A percentile compares a stretch with the other conserved stretches of the same genome.
These are phyloP conservation scores for Astrocystis sublimbata DNA, from an alignment of 495 filamentous ascomycete genomes.

Conservation along the genomic window DNA sequence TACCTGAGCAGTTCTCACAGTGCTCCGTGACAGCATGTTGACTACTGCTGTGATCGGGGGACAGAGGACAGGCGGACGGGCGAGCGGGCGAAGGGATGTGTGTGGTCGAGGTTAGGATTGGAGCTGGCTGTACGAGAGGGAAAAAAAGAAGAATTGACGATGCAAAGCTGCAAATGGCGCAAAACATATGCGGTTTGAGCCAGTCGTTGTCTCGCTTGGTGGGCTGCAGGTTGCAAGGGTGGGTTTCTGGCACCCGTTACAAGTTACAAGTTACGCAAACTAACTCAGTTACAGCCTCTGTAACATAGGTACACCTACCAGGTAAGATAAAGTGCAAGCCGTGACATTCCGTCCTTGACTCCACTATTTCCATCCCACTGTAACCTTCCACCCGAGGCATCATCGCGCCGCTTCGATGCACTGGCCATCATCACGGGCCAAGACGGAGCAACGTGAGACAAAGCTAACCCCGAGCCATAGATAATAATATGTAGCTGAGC, in stretches of 20 bases:
- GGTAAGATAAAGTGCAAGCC: too few species aligned
- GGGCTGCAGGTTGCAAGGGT: constrained; percentile 2
- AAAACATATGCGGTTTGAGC: constrained; percentile 25
- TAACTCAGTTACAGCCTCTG: too few species aligned
- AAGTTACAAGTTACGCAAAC: too few species aligned
- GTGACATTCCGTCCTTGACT: constrained; percentile 36
- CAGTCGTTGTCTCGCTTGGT: constrained; percentile 19
- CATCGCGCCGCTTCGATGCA: not conserved
- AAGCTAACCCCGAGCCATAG: not conserved
- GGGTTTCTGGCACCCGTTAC: not conserved
- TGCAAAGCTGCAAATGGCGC: constrained; percentile 34
- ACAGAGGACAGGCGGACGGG: constrained; percentile 12
- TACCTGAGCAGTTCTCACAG: constrained; percentile 52
- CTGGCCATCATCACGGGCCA: not conserved
- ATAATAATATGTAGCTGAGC: not conserved
- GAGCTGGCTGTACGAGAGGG: constrained; percentile 7
- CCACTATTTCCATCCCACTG: not conserved
- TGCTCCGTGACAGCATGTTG: constrained; percentile 63
- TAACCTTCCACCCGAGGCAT: constrained; percentile 12
- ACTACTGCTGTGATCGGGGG: not conserved
- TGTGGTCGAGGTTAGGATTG: constrained; percentile 4
- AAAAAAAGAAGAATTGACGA: constrained; percentile 17
- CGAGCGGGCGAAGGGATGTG: constrained; percentile 8
- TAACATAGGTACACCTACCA: too few species aligned
- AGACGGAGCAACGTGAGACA: not conserved